Evolutionary conservation across 768 basidiomycete genomes (phyloP).

Genomic region (Lentinula boryana): DNA sequence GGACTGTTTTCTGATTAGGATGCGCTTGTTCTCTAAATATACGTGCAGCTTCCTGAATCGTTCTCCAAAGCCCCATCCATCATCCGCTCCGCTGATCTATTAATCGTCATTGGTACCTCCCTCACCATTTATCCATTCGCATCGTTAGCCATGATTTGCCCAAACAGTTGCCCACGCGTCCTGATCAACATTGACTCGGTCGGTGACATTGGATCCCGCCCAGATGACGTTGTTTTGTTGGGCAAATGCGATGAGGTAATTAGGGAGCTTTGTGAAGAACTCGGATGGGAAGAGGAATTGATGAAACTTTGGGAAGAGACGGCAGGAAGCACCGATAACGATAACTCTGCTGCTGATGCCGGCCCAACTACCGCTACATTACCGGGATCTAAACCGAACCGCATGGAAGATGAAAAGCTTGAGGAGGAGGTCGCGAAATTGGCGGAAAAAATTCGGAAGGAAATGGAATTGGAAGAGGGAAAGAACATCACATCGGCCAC

Average conservation of each 20-base stretch:
- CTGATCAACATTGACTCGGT: constrained; percentile 85
- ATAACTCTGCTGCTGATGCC: neutral
- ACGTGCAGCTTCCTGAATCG: constrained; percentile 56
- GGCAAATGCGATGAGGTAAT: constrained; percentile 71
- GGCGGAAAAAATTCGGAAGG: constrained; percentile 23
- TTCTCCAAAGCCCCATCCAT: constrained; percentile 55
- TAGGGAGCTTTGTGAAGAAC: constrained; percentile 49
- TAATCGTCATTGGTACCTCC: constrained; percentile 90
- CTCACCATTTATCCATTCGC: constrained; percentile 87
- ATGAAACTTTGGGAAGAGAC: constrained; percentile 51
- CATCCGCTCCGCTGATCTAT: constrained; percentile 76
- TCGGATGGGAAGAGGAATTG: constrained; percentile 73
- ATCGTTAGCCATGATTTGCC: constrained; percentile 56
- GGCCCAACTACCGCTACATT: neutral
- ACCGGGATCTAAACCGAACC: neutral
- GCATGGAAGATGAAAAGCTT: constrained; percentile 16
- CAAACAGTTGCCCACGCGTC: constrained; percentile 63
- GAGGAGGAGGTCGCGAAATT: constrained; percentile 27
- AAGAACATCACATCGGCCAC: neutral
- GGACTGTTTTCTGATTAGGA: no score
- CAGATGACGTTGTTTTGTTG: constrained; percentile 58
- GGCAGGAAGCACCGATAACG: neutral
- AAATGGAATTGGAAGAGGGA: constrained; percentile 19
- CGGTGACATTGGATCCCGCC: constrained; percentile 50
- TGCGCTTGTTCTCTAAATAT: neutral